A percentile compares a stretch with the other conserved stretches of the same genome.
phyloP scores from a whole-genome alignment of 176 grass and related monocot genomes.

The Phyllostachys edulis region DNA sequence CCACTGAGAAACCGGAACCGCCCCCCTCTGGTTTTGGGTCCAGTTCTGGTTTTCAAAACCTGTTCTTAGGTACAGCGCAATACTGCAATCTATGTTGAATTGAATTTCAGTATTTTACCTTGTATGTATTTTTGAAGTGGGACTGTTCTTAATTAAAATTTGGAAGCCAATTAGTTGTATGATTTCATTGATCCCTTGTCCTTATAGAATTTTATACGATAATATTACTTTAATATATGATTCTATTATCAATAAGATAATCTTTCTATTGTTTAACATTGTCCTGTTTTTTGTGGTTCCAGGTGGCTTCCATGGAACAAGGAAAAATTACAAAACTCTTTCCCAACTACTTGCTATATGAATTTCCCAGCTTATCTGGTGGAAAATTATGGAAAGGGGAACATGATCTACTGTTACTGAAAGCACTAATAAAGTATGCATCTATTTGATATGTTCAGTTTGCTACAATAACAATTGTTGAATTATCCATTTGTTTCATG shows the following conservation, averaged over 20 bases:
- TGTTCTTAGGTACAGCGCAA: neutral
- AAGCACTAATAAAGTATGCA: slow-evolving; percentile 72
- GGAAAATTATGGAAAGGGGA: slow-evolving; percentile 72
- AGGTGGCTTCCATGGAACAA: slow-evolving; percentile 49
- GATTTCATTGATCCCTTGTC: slow-evolving; percentile 1
- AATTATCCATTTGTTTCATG: slow-evolving; percentile 24
- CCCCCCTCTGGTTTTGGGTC: neutral
- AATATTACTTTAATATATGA: neutral
- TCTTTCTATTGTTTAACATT: slow-evolving; percentile 19
- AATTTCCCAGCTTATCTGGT: slow-evolving; percentile 61
- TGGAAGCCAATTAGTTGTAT: slow-evolving; percentile 3
- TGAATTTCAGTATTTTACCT: neutral
- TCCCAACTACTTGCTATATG: slow-evolving; percentile 56
- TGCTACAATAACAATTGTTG: neutral
- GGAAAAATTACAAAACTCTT: slow-evolving; percentile 52
- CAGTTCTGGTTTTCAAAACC: neutral
- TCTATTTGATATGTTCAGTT: slow-evolving; percentile 22
- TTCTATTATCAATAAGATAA: slow-evolving; percentile 25
- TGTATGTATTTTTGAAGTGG: slow-evolving; percentile 9
- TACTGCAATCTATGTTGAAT: neutral
- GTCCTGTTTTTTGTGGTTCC: slow-evolving; percentile 24
- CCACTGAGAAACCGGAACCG: neutral
- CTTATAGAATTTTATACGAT: slow-evolving; percentile 8
- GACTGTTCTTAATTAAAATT: slow-evolving; percentile 22
- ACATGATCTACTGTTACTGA: slow-evolving; percentile 74